Conservation (phyloP, 2,329 filamentous ascomycete species). For the Trichoderma polysporum region DNA sequence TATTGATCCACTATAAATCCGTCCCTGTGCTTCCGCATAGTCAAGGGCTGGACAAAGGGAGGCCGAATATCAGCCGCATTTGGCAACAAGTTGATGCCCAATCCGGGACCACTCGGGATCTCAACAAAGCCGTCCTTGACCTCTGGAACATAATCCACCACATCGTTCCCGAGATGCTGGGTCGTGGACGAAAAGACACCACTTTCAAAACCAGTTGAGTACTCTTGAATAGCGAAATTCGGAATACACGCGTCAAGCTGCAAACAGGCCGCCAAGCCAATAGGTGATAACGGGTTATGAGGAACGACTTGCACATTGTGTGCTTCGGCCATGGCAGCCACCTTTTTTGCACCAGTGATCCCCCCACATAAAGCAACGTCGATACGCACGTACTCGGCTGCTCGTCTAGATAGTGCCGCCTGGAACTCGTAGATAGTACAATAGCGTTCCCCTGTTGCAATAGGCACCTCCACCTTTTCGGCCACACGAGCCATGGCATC, state of each 20-base stretch:
- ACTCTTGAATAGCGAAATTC: neutral
- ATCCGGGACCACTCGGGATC: neutral
- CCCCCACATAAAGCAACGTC: neutral
- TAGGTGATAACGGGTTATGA: neutral
- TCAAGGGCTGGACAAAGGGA: neutral
- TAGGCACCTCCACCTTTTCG: too few species aligned
- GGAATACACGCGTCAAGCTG: neutral
- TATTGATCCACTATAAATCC: neutral
- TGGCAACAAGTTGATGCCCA: neutral
- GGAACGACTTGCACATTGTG: too few species aligned
- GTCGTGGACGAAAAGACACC: neutral
- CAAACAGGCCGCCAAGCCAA: neutral
- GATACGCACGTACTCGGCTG: neutral
- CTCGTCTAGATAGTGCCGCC: neutral
- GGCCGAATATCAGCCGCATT: neutral
- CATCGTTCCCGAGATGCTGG: too few species aligned
- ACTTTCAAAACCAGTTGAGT: neutral
- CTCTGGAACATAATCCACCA: neutral
- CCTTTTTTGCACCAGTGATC: too few species aligned
- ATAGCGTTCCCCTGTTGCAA: too few species aligned
- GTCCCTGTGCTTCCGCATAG: neutral
- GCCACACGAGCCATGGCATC: too few species aligned
- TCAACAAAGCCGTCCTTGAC: neutral
- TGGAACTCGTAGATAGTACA: neutral
- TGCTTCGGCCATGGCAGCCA: too few species aligned